phyloP scores from a whole-genome alignment of 768 basidiomycete species.

The Lentinula lateritia region DNA sequence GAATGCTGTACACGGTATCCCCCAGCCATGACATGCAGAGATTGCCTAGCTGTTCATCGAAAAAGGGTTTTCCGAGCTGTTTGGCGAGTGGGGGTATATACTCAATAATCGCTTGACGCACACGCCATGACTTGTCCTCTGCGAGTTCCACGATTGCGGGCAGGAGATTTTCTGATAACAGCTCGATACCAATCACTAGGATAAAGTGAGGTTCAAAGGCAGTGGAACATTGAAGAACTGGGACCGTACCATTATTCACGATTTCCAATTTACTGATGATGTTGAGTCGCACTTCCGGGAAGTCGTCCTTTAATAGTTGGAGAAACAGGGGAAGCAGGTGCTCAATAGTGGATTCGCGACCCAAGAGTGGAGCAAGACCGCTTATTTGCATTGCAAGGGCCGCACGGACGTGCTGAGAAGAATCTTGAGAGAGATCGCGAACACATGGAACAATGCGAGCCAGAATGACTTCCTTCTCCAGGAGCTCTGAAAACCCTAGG shows the following conservation, averaged over 20 bases:
- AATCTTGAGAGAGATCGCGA: conserved; percentile 87
- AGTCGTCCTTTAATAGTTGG: conserved; percentile 95
- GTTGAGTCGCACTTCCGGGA: conserved; percentile 95
- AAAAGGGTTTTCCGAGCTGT: conserved; percentile 95
- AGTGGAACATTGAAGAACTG: not conserved
- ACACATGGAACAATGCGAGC: conserved; percentile 93
- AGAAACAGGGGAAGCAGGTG: conserved; percentile 96
- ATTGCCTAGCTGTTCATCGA: conserved; percentile 94
- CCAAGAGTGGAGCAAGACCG: conserved; percentile 91
- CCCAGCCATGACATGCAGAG: conserved; percentile 99
- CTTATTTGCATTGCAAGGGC: conserved; percentile 95
- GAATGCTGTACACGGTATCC: conserved; percentile 96
- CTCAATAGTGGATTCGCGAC: conserved; percentile 91
- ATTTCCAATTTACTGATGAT: conserved; percentile 98
- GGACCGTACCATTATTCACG: conserved; percentile 78
- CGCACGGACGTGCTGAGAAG: conserved; percentile 95
- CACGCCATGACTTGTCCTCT: conserved; percentile 99
- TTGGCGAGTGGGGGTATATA: conserved; percentile 98
- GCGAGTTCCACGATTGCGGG: conserved; percentile 98
- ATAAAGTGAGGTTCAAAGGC: not conserved
- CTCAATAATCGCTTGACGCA: conserved; percentile 99
- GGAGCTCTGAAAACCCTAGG: conserved; percentile 89
- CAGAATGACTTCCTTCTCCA: conserved; percentile 92
- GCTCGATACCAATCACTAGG: conserved; percentile 94
- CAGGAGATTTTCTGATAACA: conserved; percentile 88